Conservation (phyloP, 1,284 basidiomycete species). For the Cutaneotrichosporon daszewskae region DNA sequence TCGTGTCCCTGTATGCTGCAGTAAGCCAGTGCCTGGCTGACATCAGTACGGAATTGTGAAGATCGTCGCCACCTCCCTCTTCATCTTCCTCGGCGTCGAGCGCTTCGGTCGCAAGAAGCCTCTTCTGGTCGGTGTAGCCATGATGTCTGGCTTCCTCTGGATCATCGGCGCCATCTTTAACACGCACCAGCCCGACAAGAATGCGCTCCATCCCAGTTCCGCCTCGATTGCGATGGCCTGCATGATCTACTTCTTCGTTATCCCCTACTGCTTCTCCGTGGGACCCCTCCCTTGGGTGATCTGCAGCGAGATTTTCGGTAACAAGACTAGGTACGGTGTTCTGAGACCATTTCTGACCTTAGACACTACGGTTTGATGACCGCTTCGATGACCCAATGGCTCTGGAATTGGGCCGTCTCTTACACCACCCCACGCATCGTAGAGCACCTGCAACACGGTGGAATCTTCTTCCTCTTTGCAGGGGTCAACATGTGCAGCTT, state of each 20-base stretch:
- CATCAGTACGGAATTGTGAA: conserved; percentile 66
- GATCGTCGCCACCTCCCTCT: conserved; percentile 63
- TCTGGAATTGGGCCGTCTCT: conserved; percentile 72
- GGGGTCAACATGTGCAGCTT: conserved; percentile 38
- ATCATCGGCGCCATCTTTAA: conserved; percentile 70
- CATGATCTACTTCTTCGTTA: conserved; percentile 47
- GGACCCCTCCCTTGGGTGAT: conserved; percentile 40
- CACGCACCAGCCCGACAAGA: conserved; percentile 54
- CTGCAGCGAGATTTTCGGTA: conserved; percentile 72
- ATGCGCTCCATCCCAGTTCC: conserved; percentile 8
- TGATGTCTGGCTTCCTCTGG: conserved; percentile 60
- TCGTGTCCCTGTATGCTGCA: too few species aligned
- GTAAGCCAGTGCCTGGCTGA: not conserved
- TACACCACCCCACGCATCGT: conserved; percentile 65
- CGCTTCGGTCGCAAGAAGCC: conserved; percentile 46
- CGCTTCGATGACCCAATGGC: conserved; percentile 65
- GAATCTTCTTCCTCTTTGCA: conserved; percentile 47
- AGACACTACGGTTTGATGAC: conserved; percentile 68
- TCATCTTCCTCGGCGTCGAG: conserved; percentile 58
- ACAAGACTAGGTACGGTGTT: too few species aligned
- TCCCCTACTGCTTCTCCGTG: conserved; percentile 47
- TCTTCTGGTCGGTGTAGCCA: conserved; percentile 48
- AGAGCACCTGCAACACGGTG: conserved; percentile 43
- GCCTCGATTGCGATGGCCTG: conserved; percentile 45
- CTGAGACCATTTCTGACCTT: too few species aligned